Percentiles rank a stretch among this genome's conserved stretches.
Evolutionary conservation across 2,329 filamentous ascomycete species (phyloP).

Genomic region (Aspergillus transmontanensis): DNA sequence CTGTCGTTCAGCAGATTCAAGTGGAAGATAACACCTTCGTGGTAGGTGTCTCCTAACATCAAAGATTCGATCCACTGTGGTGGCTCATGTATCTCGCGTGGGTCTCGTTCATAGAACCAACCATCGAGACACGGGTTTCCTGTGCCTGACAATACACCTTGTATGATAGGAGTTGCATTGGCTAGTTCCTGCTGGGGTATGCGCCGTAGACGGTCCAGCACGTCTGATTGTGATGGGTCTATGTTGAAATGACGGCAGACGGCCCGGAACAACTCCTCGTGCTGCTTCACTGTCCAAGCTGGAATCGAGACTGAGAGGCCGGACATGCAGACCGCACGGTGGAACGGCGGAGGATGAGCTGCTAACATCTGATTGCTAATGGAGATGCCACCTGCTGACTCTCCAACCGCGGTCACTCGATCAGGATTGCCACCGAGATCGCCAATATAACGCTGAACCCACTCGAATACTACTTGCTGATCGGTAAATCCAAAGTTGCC

Average conservation of each 20-base stretch:
- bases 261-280: constrained; percentile 23
- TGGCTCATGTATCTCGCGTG: constrained; percentile 16
- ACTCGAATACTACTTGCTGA: constrained; percentile 34
- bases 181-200: constrained; percentile 29
- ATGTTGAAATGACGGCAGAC: constrained; percentile 26
- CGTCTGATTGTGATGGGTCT: constrained; percentile 14
- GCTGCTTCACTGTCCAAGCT: constrained; percentile 25
- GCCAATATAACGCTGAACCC: constrained; percentile 37
- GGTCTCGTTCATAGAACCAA: constrained; percentile 26
- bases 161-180: constrained; percentile 25
- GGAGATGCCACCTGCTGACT: constrained; percentile 31
- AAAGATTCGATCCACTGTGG: constrained; percentile 25
- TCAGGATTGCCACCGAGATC: constrained; percentile 36
- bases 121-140: constrained; percentile 30
- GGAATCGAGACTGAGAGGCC: constrained; percentile 25
- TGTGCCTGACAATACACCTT: constrained; percentile 26
- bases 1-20: constrained; percentile 24
- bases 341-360: constrained; percentile 22
- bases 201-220: constrained; percentile 21
- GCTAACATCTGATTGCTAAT: constrained; percentile 29
- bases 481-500: constrained; percentile 47
- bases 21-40: constrained; percentile 32
- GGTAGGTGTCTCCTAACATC: constrained; percentile 30
- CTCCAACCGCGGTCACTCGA: constrained; percentile 33
- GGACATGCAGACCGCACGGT: constrained; percentile 29